Evolutionary conservation across 305 asterid genomes (phyloP).

Genomic region (Plantago coronopus): DNA sequence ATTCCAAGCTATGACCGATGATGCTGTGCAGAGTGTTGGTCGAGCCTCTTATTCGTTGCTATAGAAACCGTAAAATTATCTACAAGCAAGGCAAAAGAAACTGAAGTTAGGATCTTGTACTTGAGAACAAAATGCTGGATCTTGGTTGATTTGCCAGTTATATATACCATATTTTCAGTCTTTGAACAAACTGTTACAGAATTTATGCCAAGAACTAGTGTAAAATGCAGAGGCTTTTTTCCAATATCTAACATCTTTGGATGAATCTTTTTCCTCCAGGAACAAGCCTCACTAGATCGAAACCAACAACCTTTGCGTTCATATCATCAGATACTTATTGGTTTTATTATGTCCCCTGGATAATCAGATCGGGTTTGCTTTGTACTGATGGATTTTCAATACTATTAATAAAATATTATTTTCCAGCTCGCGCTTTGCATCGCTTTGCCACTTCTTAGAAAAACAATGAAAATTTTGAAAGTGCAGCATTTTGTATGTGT

Average conservation of each 20-base stretch:
- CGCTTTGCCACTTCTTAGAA: too few species aligned
- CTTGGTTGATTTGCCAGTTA: background rate
- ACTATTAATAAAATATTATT: too few species aligned
- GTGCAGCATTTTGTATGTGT: too few species aligned
- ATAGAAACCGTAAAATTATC: background rate
- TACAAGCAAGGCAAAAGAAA: too few species aligned
- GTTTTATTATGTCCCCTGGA: too few species aligned
- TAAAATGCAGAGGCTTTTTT: too few species aligned
- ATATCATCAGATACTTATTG: too few species aligned
- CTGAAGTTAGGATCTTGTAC: background rate
- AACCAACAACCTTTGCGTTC: slow-evolving; percentile 95
- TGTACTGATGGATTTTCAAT: too few species aligned
- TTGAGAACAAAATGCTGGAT: background rate
- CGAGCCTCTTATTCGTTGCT: background rate
- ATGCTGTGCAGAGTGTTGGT: background rate
- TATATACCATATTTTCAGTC: slow-evolving; percentile 1
- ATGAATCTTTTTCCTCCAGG: slow-evolving; percentile 90
- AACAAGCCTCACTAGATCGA: slow-evolving; percentile 91
- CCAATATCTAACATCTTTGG: background rate
- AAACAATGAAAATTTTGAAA: too few species aligned
- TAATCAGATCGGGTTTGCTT: too few species aligned
- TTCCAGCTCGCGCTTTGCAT: too few species aligned
- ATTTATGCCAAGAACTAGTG: too few species aligned
- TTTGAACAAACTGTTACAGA: slow-evolving; percentile 2
- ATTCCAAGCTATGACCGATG: slow-evolving; percentile 32